Base-by-base conservation (phyloP, 257 asterid genomes). In the Forsythia viridissima region DNA sequence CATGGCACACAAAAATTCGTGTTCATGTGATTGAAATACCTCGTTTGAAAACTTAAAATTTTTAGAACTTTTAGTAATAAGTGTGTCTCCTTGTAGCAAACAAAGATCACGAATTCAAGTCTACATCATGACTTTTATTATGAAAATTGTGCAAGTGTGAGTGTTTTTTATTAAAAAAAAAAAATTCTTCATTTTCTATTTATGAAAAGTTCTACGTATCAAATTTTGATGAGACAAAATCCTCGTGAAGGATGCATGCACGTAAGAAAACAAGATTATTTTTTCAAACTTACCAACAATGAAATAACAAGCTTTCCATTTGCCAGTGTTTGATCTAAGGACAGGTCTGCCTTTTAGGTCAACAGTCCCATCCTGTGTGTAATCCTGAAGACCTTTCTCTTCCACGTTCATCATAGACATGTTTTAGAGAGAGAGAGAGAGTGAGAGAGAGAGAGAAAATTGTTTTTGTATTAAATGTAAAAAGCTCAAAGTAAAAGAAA, bases 281-380 rank as follows among this genome's bases (percentile, higher is more conserved):
- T 30, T 30, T 30, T 30, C 1, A 30, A 30, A 30, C 77, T 84
- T 84, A 90, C 97, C 97, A 72, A 89, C 94, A 61, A 92, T 86
- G 80, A 86, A 92, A 72, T 82, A 91, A 71, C 97, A 92, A 81
- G 93, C 97, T 74, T 80, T 89, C 97, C 97, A 92, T 85, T 73
- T 82, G 3, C 97, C 97, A 8, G 93, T 92, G 30, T 76, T 82
- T 40, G 92, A 87, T 85, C 96, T 73, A 2, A 90, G 87, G 10
- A 89, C 86, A 34, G 92, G 90, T 57, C 87, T 84, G 4, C 94
- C 93, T 82, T 85, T 91, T 67, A 89, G 93, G 80, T 91, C 94
- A 57, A 86, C 77, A 2, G 89, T 86, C 13, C 97, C 97, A 77
- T 92, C 97, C 67, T 88, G 76, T 46, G 97, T 92, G 80, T 87